Evolutionary conservation across 208 protist genomes (phyloP).

Genomic region (Trypanosoma scelopori): DNA sequence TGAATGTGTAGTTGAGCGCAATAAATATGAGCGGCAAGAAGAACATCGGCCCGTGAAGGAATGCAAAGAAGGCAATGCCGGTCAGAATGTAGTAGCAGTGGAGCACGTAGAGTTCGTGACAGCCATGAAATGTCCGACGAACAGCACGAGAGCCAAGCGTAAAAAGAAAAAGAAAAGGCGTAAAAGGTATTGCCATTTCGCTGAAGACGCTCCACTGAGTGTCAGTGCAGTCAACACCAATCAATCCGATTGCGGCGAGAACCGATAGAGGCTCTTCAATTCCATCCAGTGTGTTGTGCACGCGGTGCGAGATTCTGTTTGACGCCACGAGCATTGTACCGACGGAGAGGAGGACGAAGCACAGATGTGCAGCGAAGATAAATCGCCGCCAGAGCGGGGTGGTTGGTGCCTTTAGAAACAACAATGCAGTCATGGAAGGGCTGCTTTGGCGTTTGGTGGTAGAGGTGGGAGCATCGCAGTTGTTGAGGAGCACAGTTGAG

Average conservation of each 20-base stretch:
- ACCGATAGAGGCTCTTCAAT: neutral
- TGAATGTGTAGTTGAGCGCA: no score
- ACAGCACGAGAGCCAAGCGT: slow-evolving; percentile 8
- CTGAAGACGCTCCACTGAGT: slow-evolving; percentile 28
- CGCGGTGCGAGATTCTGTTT: no score
- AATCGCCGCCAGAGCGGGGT: no score
- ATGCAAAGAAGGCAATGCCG: slow-evolving; percentile 26
- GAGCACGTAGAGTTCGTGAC: slow-evolving; percentile 3
- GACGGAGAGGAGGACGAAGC: neutral
- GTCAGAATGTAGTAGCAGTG: slow-evolving; percentile 28
- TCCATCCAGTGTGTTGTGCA: no score
- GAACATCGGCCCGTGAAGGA: slow-evolving; percentile 31
- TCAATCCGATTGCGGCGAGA: slow-evolving; percentile 11
- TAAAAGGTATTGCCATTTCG: neutral
- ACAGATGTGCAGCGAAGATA: neutral
- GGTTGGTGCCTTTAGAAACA: no score
- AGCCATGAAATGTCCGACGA: neutral
- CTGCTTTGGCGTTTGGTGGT: no score
- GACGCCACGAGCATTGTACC: neutral
- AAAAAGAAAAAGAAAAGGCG: slow-evolving; percentile 6
- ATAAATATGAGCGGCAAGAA: slow-evolving; percentile 35
- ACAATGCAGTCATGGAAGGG: no score
- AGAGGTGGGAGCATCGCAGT: no score
- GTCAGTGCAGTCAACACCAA: slow-evolving; percentile 30
- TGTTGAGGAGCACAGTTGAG: no score